A percentile compares a stretch with the other conserved stretches of the same genome.
These are phyloP conservation scores for Xylariaceae sp. DNA, from an alignment of 2,329 filamentous ascomycete genomes.

Conservation along the genomic window DNA sequence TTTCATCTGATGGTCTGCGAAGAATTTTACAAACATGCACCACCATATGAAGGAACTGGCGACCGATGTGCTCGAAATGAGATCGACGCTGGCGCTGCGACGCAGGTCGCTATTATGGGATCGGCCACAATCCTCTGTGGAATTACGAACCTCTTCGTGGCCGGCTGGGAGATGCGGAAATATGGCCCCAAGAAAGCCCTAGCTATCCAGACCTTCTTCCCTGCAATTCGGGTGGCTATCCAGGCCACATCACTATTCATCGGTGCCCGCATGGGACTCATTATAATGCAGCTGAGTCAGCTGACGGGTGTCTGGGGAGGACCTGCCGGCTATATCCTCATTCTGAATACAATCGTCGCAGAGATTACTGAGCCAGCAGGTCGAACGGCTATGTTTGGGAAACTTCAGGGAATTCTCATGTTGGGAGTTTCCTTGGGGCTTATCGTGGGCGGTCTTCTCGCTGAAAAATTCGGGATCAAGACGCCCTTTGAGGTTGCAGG, in stretches of 20 bases:
- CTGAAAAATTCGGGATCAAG: conserved; percentile 30
- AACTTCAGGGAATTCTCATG: conserved; percentile 36
- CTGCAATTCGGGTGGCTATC: conserved; percentile 65
- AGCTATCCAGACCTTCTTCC: conserved; percentile 67
- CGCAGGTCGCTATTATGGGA: conserved; percentile 66
- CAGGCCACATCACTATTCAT: conserved; percentile 68
- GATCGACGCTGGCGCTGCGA: conserved; percentile 67
- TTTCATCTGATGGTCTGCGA: conserved; percentile 75
- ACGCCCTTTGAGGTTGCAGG: conserved; percentile 35
- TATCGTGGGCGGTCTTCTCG: conserved; percentile 32
- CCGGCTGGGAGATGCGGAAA: conserved; percentile 70
- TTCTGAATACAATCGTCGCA: conserved; percentile 70
- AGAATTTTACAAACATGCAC: conserved; percentile 66
- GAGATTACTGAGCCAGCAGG: conserved; percentile 65
- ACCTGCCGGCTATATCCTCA: conserved; percentile 71
- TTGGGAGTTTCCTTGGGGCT: conserved; percentile 32
- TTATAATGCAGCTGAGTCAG: conserved; percentile 71
- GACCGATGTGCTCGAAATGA: conserved; percentile 65
- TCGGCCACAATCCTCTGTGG: conserved; percentile 71
- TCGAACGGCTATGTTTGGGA: conserved; percentile 68
- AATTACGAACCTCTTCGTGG: conserved; percentile 70
- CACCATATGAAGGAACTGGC: conserved; percentile 52
- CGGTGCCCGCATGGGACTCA: conserved; percentile 64
- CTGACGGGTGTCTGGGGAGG: conserved; percentile 72
- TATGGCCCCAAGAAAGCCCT: conserved; percentile 68